phyloP scores from a whole-genome alignment of 2,329 filamentous ascomycete genomes.

The Pseudomassariella vexata region DNA sequence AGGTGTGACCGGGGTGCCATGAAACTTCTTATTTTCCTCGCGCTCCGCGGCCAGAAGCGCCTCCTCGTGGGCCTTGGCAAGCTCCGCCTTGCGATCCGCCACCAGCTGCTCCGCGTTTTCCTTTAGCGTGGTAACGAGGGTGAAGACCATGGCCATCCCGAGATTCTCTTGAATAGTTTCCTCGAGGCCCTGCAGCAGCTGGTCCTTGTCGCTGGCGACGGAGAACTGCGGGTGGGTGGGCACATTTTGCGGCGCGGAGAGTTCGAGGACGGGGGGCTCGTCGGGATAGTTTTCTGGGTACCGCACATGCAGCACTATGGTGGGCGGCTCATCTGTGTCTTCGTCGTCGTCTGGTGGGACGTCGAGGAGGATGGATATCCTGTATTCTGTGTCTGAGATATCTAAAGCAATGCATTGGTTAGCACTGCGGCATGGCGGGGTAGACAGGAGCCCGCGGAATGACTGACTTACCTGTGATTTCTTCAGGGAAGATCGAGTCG shows the following conservation, averaged over 20 bases:
- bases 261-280: slow-evolving; percentile 73
- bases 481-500: slow-evolving; percentile 95
- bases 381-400: slow-evolving; percentile 83
- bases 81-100: slow-evolving; percentile 62
- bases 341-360: slow-evolving; percentile 52
- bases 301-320: slow-evolving; percentile 74
- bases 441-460: too few species aligned
- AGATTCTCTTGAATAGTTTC: slow-evolving; percentile 85
- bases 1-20: slow-evolving; percentile 80
- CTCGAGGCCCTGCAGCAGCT: slow-evolving; percentile 64
- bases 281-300: slow-evolving; percentile 93
- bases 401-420: slow-evolving; percentile 47
- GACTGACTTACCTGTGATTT: slow-evolving; percentile 86
- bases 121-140: slow-evolving; percentile 79
- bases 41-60: slow-evolving; percentile 59
- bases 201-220: slow-evolving; percentile 71
- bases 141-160: slow-evolving; percentile 97
- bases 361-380: slow-evolving; percentile 81
- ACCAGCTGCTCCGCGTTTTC: slow-evolving; percentile 87
- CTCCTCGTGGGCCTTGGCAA: slow-evolving; percentile 53
- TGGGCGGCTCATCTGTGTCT: slow-evolving; percentile 58
- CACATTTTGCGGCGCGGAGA: slow-evolving; percentile 67
- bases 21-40: slow-evolving; percentile 95
- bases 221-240: slow-evolving; percentile 68
- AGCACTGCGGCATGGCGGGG: slow-evolving; percentile 4